phyloP scores from a whole-genome alignment of 148 eudicot species.

The Rhododendron simsii region DNA sequence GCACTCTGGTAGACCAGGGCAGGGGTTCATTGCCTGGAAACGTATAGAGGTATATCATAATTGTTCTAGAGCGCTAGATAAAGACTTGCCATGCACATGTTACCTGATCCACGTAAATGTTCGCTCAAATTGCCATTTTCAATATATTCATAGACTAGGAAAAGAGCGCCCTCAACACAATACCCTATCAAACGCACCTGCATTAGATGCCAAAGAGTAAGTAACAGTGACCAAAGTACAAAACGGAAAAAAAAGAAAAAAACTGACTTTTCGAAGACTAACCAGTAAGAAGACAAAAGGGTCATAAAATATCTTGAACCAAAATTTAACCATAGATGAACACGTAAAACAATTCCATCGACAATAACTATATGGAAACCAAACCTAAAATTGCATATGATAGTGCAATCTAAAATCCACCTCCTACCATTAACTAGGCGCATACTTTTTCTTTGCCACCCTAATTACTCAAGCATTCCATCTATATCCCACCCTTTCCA shows the following conservation, averaged over 20 bases:
- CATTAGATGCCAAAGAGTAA: slow-evolving; percentile 6
- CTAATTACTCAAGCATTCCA: neutral
- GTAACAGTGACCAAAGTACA: neutral
- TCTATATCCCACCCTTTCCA: neutral
- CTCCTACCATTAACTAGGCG: neutral
- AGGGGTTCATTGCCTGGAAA: slow-evolving; percentile 46
- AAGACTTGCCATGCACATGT: neutral
- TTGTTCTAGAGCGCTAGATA: neutral
- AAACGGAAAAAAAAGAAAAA: neutral
- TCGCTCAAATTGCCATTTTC: slow-evolving; percentile 70
- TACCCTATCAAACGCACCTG: slow-evolving; percentile 81
- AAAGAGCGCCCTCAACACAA: slow-evolving; percentile 55
- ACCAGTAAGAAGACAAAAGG: neutral
- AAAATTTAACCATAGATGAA: neutral
- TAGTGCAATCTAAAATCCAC: neutral
- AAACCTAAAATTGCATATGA: neutral
- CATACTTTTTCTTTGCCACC: neutral
- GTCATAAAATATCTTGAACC: neutral
- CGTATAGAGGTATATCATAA: neutral
- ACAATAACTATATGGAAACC: neutral
- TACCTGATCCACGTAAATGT: slow-evolving; percentile 51
- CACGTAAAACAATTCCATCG: neutral
- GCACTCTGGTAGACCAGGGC: slow-evolving; percentile 63
- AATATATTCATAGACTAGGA: slow-evolving; percentile 61
- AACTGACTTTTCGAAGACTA: neutral